Conservation (phyloP, 306 rosid genomes). For the Corylus americana region DNA sequence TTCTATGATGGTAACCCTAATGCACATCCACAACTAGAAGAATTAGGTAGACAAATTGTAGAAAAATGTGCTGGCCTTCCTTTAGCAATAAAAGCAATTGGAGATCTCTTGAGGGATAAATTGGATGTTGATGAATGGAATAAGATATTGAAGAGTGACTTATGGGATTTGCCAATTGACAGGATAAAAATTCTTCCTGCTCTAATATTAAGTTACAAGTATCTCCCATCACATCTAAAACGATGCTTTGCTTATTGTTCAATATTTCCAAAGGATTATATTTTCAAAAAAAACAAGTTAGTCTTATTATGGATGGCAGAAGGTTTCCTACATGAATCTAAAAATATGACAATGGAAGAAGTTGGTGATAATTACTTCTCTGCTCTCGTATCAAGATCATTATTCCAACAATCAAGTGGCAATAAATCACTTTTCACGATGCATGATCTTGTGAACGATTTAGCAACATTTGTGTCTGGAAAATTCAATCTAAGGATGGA, state of each 20-base stretch:
- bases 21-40: background rate
- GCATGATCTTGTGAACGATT: conserved; percentile 41
- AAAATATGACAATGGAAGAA: background rate
- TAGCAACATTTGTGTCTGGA: conserved; percentile 33
- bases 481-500: conserved; percentile 11
- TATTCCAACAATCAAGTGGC: conserved; percentile 2
- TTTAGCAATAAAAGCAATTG: conserved; percentile 27
- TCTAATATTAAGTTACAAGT: too few relatives aligned
- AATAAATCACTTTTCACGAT: background rate
- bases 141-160: conserved; percentile 4
- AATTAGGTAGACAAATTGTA: conserved; percentile 24
- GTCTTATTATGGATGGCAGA: conserved; percentile 32
- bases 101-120: conserved; percentile 16
- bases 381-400: too few relatives aligned
- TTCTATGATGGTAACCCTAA: background rate
- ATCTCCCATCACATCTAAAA: too few relatives aligned
- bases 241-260: too few relatives aligned
- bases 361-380: too few relatives aligned
- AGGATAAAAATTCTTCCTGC: too few relatives aligned
- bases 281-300: conserved; percentile 18
- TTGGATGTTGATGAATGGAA: conserved; percentile 6
- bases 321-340: conserved; percentile 18
- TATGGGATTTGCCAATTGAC: background rate
- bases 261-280: conserved; percentile 27
- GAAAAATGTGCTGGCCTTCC: conserved; percentile 40